Base-by-base conservation (phyloP, 371 early-diverging fungal species). In the Mucor saturninus region DNA sequence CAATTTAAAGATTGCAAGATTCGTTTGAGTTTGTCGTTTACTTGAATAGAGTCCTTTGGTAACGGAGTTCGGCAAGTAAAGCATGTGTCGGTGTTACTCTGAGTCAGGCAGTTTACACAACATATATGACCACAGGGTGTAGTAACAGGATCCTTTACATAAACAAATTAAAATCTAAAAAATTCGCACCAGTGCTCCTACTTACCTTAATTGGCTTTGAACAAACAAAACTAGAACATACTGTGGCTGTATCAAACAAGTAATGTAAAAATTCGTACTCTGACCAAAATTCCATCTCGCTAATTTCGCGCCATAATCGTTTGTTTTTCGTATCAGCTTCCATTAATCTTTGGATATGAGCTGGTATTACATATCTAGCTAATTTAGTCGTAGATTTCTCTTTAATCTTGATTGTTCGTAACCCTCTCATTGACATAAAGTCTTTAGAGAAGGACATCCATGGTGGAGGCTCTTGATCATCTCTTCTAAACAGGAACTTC, bases 401-500 rank as follows among this genome's bases (percentile, higher is more conserved):
- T 11, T 63, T 42, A 13, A 35, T 46, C 9, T 40, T 21, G 0
- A 68, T 61, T 37, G 61, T 49, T 7, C 57, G 52, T 1, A 87
- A 32, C 0, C 88, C 87, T 26, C 77, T 61, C 10, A 68, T 60
- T 28, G 48, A 51, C 8, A 75, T 78, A 3, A 73, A 35, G 14
- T 40, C 38, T 42, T 73, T 74, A 14, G 86, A 83, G 5, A 26
- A 77, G 5, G 38, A 14, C 0, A 86, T 84, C 89, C 89, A 90
- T 1, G 89, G 88, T 28, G 85, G 82, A 1, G 85, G 81, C 43
- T 85, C 86, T 0, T 67, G 63, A 62, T 89, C 91, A 49, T 89
- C 89, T 50, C 91, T 77, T 35, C 84, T 69, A 62, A 90, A 81
- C 13, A 74, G 54, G 52, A 74, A 90, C 48, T 87, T 74, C 85